These are phyloP conservation scores for Jasminum sambac DNA, from an alignment of 257 asterid species.

Conservation along the genomic window DNA sequence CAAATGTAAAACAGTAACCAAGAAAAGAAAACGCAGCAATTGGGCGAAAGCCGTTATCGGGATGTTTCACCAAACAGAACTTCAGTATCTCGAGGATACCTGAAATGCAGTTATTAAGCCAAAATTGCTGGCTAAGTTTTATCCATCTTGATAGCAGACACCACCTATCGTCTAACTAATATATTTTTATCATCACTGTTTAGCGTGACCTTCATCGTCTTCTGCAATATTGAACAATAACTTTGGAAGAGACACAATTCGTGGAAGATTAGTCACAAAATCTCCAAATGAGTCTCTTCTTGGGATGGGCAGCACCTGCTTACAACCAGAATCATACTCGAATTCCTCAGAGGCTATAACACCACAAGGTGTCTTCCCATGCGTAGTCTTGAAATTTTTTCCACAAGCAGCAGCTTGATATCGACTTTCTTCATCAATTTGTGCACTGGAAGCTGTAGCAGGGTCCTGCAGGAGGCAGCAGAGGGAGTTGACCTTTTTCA, in stretches of 20 bases:
- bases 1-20: no score
- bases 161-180: neutral
- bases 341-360: constrained; percentile 28
- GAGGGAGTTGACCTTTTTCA: constrained; percentile 86
- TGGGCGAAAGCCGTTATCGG: constrained; percentile 7
- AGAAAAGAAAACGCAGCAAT: no score
- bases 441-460: constrained; percentile 31
- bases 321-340: constrained; percentile 22
- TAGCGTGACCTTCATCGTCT: constrained; percentile 24
- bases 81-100: constrained; percentile 43
- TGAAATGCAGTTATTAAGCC: neutral
- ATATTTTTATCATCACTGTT: constrained; percentile 4
- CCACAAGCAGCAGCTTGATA: constrained; percentile 32
- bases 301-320: constrained; percentile 39
- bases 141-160: neutral
- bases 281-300: constrained; percentile 77
- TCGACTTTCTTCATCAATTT: constrained; percentile 34
- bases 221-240: constrained; percentile 50
- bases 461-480: constrained; percentile 72
- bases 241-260: constrained; percentile 65
- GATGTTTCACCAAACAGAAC: constrained; percentile 50
- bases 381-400: constrained; percentile 26
- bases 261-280: constrained; percentile 70
- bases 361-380: constrained; percentile 21
- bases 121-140: neutral